Evolutionary conservation across 2,329 filamentous ascomycete species (phyloP).

Genomic region (Arachnomyces sp.): DNA sequence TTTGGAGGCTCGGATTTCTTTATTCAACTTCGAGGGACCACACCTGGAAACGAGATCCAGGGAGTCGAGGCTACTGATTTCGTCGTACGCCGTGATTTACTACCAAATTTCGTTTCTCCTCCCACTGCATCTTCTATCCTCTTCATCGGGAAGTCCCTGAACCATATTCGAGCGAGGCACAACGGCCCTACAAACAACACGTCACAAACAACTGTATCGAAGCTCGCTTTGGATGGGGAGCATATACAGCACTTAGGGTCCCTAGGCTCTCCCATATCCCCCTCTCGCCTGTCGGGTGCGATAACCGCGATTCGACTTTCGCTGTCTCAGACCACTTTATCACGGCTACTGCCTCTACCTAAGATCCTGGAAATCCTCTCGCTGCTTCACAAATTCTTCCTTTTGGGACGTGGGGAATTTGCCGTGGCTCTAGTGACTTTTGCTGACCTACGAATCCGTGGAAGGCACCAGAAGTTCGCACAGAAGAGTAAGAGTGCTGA

Average conservation of each 20-base stretch:
- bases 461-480: constrained; percentile 57
- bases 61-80: constrained; percentile 47
- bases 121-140: constrained; percentile 73
- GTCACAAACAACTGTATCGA: constrained; percentile 42
- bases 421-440: constrained; percentile 77
- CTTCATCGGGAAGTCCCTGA: constrained; percentile 82
- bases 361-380: constrained; percentile 69
- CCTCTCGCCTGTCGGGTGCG: constrained; percentile 59
- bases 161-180: constrained; percentile 60
- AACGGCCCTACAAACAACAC: constrained; percentile 25
- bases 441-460: constrained; percentile 70
- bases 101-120: constrained; percentile 71
- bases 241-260: constrained; percentile 53
- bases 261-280: constrained; percentile 65
- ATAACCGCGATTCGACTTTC: constrained; percentile 71
- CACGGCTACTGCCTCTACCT: constrained; percentile 67
- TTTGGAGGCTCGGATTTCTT: constrained; percentile 83
- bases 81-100: constrained; percentile 47
- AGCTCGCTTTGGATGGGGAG: constrained; percentile 45
- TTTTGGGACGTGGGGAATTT: constrained; percentile 84
- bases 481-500: constrained; percentile 39
- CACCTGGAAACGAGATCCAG: constrained; percentile 32
- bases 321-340: constrained; percentile 73
- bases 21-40: constrained; percentile 45
- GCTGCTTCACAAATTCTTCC: constrained; percentile 75